These are phyloP conservation scores for Athelia psychrophila DNA, from an alignment of 1,284 basidiomycete species.

Conservation along the genomic window DNA sequence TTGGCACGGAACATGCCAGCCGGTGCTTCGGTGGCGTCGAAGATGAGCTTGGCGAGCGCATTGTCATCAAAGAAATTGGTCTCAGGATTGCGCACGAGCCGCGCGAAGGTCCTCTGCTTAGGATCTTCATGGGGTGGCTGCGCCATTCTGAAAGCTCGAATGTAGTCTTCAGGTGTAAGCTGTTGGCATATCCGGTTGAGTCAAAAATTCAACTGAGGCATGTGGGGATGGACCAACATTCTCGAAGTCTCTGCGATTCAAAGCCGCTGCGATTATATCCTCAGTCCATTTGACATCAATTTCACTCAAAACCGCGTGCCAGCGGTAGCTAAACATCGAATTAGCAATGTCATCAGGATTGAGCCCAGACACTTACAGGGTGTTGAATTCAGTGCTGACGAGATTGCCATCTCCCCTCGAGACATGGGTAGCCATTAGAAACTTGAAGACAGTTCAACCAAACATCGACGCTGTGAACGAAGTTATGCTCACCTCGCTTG, in stretches of 20 bases:
- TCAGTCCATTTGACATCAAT: slow-evolving; percentile 44
- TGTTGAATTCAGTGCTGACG: slow-evolving; percentile 50
- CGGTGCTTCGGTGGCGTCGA: slow-evolving; percentile 38
- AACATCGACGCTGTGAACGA: no score
- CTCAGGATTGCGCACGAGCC: neutral
- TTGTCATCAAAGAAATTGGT: slow-evolving; percentile 36
- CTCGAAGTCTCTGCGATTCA: slow-evolving; percentile 28
- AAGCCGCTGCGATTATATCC: slow-evolving; percentile 29
- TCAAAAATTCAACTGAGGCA: neutral
- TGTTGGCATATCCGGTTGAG: no score
- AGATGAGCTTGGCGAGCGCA: slow-evolving; percentile 38
- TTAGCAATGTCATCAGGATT: no score
- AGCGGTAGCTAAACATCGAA: slow-evolving; percentile 24
- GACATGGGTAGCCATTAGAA: no score
- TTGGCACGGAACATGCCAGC: slow-evolving; percentile 45
- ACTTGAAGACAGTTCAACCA: no score
- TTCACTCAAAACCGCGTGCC: slow-evolving; percentile 34
- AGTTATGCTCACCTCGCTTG: no score
- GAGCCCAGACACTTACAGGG: slow-evolving; percentile 27
- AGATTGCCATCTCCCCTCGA: slow-evolving; percentile 44
- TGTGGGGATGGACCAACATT: slow-evolving; percentile 20
- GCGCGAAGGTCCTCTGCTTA: neutral
- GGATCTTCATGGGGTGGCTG: slow-evolving; percentile 7
- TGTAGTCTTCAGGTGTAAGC: slow-evolving; percentile 20
- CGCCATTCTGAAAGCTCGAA: slow-evolving; percentile 16